Percentiles rank a stretch among this genome's conserved stretches.
Evolutionary conservation across 306 rosid genomes (phyloP).

Genomic region (Sphenostylis stenocarpa): DNA sequence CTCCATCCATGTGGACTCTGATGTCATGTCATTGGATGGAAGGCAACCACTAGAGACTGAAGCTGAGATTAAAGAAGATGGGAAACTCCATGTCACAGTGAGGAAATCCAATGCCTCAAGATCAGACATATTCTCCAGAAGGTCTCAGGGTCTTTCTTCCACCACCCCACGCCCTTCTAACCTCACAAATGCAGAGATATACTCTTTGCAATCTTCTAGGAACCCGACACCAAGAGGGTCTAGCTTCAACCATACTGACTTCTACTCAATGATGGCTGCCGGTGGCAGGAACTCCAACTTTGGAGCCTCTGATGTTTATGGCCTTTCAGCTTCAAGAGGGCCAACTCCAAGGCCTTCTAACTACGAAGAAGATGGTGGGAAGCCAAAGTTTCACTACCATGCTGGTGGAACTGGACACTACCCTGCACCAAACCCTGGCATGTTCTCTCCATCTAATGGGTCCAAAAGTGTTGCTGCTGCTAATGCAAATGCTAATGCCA

Average conservation of each 20-base stretch:
- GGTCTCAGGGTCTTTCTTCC: constrained; percentile 72
- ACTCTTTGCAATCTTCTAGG: constrained; percentile 76
- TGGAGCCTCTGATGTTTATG: constrained; percentile 73
- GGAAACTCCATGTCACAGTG: constrained; percentile 84
- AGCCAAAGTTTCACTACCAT: constrained; percentile 50
- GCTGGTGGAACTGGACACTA: constrained; percentile 53
- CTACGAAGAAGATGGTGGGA: constrained; percentile 66
- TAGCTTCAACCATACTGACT: constrained; percentile 82
- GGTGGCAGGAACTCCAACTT: constrained; percentile 81
- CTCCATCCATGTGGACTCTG: constrained; percentile 92
- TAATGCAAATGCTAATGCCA: constrained; percentile 39
- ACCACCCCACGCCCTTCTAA: constrained; percentile 79
- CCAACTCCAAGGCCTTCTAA: constrained; percentile 87
- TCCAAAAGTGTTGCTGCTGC: constrained; percentile 41
- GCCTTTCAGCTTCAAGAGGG: constrained; percentile 71
- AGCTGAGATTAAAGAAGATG: constrained; percentile 83
- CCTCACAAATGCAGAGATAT: constrained; percentile 88
- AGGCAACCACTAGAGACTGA: constrained; percentile 77
- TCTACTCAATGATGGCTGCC: constrained; percentile 87
- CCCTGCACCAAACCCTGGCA: constrained; percentile 89
- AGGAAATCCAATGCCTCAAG: constrained; percentile 84
- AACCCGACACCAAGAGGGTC: constrained; percentile 95
- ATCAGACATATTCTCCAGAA: constrained; percentile 78
- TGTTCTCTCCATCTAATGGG: constrained; percentile 69
- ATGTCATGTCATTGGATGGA: constrained; percentile 82